Percentiles rank a stretch among this genome's conserved stretches.
These are phyloP conservation scores for Raphidocelis subcapitata DNA, from an alignment of 139 green algal genomes.

Conservation along the genomic window DNA sequence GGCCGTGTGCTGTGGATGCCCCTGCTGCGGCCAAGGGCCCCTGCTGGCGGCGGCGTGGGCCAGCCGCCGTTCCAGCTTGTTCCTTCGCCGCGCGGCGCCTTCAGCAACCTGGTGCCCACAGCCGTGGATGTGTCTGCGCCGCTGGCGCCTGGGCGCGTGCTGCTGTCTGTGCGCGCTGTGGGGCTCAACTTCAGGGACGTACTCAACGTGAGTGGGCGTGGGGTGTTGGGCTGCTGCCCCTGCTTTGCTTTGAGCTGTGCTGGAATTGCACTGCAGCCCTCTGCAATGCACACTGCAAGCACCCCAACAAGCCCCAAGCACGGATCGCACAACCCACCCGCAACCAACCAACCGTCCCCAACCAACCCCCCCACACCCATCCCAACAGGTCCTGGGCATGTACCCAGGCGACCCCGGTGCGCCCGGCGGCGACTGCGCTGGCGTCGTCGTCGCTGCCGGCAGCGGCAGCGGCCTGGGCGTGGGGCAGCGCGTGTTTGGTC, in stretches of 20 bases:
- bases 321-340: no score
- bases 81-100: conserved; percentile 45
- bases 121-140: conserved; percentile 12
- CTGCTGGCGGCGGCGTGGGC: background rate
- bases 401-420: conserved; percentile 86
- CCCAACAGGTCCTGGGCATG: conserved; percentile 66
- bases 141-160: conserved; percentile 32
- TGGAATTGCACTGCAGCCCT: no score
- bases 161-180: conserved; percentile 70
- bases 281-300: no score
- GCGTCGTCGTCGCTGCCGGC: conserved; percentile 49
- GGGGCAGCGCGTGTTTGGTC: conserved; percentile 76
- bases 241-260: no score
- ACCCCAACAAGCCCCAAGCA: no score
- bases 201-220: conserved; percentile 50
- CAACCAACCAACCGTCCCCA: background rate
- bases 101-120: conserved; percentile 47
- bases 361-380: conserved; percentile 34
- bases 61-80: conserved; percentile 32
- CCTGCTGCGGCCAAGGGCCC: background rate
- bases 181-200: conserved; percentile 85
- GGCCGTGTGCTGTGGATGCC: background rate
- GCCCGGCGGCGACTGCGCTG: conserved; percentile 66
- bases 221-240: no score
- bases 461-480: conserved; percentile 10